A percentile compares a stretch with the other conserved stretches of the same genome.
phyloP scores from a whole-genome alignment of 1,284 basidiomycete genomes.

The Fistulina hepatica region DNA sequence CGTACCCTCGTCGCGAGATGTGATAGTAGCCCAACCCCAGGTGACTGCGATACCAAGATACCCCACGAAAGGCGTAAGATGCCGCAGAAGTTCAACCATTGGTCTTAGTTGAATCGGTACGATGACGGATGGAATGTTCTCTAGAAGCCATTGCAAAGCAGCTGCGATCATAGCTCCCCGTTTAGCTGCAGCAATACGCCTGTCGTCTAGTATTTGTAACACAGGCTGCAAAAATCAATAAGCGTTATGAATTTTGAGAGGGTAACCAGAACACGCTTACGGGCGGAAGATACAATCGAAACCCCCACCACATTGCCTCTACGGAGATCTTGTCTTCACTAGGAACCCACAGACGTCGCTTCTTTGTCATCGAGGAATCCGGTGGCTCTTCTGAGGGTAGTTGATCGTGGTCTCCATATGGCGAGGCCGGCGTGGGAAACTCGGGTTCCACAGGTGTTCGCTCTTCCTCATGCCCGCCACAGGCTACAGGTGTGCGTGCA shows the following conservation, averaged over 20 bases:
- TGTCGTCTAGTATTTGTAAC: slow-evolving; percentile 49
- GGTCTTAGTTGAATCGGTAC: slow-evolving; percentile 50
- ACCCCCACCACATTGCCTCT: slow-evolving; percentile 73
- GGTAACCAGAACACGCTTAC: too few relatives aligned
- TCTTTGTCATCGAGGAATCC: slow-evolving; percentile 13
- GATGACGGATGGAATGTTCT: slow-evolving; percentile 46
- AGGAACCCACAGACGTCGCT: slow-evolving; percentile 55
- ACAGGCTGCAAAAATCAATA: too few relatives aligned
- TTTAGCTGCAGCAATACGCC: slow-evolving; percentile 53
- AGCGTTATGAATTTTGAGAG: too few relatives aligned
- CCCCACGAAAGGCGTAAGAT: slow-evolving; percentile 56
- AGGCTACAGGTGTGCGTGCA: slow-evolving; percentile 6
- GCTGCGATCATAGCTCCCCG: slow-evolving; percentile 63
- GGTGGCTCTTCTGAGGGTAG: slow-evolving; percentile 17
- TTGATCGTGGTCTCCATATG: slow-evolving; percentile 6
- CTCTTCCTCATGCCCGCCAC: slow-evolving; percentile 8
- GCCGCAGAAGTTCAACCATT: slow-evolving; percentile 43
- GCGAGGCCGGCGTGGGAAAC: slow-evolving; percentile 3
- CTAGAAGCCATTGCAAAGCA: slow-evolving; percentile 59
- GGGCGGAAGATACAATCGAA: slow-evolving; percentile 64
- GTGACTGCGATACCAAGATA: slow-evolving; percentile 70
- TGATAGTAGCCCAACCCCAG: slow-evolving; percentile 69
- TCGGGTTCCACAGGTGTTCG: slow-evolving; percentile 11
- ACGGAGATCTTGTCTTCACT: slow-evolving; percentile 59
- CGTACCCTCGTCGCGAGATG: slow-evolving; percentile 58